Percentiles rank a stretch among this genome's conserved stretches.
Evolutionary conservation across 495 filamentous ascomycete species (phyloP).

Genomic region (Hypoxylon crocopeplum): DNA sequence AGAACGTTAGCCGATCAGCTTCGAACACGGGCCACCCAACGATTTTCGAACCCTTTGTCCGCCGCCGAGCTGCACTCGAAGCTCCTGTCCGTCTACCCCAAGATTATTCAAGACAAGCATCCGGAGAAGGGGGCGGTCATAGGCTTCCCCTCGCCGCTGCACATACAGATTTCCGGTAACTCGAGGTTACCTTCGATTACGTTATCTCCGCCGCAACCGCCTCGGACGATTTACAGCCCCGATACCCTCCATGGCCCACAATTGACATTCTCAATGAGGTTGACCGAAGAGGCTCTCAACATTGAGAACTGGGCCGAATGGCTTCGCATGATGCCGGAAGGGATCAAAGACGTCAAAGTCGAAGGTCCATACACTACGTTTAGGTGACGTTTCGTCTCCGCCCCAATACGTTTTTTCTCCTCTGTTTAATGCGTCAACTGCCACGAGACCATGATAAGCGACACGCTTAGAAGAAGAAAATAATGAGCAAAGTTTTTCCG

Average conservation of each 20-base stretch:
- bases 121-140: slow-evolving; percentile 49
- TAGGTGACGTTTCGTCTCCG: slow-evolving; percentile 43
- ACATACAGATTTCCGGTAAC: slow-evolving; percentile 54
- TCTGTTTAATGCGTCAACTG: slow-evolving; percentile 26
- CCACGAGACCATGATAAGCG: slow-evolving; percentile 37
- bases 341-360: slow-evolving; percentile 55
- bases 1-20: slow-evolving; percentile 51
- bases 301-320: slow-evolving; percentile 56
- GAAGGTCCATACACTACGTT: slow-evolving; percentile 57
- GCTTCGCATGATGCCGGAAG: slow-evolving; percentile 57
- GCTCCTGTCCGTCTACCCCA: slow-evolving; percentile 50
- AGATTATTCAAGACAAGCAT: slow-evolving; percentile 50
- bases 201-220: slow-evolving; percentile 44
- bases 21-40: slow-evolving; percentile 46
- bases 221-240: slow-evolving; percentile 45
- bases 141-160: slow-evolving; percentile 53
- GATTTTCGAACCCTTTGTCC: slow-evolving; percentile 45
- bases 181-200: slow-evolving; percentile 54
- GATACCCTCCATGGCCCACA: slow-evolving; percentile 43
- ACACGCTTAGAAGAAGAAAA: slow-evolving; percentile 29
- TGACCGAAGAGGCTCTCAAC: slow-evolving; percentile 49
- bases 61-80: slow-evolving; percentile 56
- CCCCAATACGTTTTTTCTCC: slow-evolving; percentile 25
- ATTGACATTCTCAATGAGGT: slow-evolving; percentile 51
- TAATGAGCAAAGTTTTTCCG: slow-evolving; percentile 17